phyloP scores from a whole-genome alignment of 257 asterid species.

The Jacaranda copaia region DNA sequence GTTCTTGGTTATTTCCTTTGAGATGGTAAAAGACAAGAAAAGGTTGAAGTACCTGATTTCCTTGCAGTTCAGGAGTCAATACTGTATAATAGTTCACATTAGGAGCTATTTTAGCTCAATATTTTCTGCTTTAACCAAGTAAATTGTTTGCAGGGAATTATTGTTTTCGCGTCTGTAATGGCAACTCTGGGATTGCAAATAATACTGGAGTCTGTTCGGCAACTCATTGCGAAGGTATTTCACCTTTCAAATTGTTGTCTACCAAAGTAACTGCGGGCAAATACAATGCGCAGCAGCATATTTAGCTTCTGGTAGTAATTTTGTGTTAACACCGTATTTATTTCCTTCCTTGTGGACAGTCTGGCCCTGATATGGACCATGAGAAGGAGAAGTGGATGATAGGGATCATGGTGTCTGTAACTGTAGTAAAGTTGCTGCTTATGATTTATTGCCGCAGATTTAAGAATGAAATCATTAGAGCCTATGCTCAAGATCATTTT shows the following conservation, averaged over 20 bases:
- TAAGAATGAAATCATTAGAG: conserved; percentile 77
- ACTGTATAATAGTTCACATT: conserved; percentile 12
- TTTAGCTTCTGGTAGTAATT: conserved; percentile 7
- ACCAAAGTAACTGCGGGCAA: neutral
- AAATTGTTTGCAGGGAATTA: conserved; percentile 70
- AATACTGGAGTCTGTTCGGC: conserved; percentile 78
- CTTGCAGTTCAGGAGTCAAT: neutral
- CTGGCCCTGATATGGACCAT: conserved; percentile 62
- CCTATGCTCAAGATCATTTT: conserved; percentile 94
- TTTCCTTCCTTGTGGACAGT: conserved; percentile 44
- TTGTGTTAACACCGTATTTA: conserved; percentile 14
- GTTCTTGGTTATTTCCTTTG: neutral
- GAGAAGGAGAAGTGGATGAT: conserved; percentile 89
- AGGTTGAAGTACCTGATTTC: conserved; percentile 14
- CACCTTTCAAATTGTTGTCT: neutral
- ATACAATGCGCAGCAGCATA: neutral
- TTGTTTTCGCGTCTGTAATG: conserved; percentile 94
- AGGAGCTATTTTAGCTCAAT: neutral
- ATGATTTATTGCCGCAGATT: conserved; percentile 85
- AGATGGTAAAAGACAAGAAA: neutral
- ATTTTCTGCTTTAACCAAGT: conserved; percentile 26
- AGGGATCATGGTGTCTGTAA: conserved; percentile 91
- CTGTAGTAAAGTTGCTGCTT: conserved; percentile 75
- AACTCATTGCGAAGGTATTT: conserved; percentile 73
- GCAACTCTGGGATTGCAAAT: conserved; percentile 94